These are phyloP conservation scores for Cladobotryum protrusum DNA, from an alignment of 2,329 filamentous ascomycete species.

Conservation along the genomic window DNA sequence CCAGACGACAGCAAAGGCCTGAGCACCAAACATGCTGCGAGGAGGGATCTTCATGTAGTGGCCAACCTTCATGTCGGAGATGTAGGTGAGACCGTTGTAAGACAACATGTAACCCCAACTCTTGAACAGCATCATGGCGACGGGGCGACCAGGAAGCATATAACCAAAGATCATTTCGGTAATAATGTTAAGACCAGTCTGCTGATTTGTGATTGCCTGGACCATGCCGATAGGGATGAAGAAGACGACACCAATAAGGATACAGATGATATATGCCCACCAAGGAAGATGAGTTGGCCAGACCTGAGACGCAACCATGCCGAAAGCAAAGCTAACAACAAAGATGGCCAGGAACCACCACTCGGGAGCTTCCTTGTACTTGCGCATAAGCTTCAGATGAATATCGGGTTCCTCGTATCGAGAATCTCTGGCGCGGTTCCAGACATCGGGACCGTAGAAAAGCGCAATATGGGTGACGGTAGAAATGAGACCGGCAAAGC, in stretches of 20 bases:
- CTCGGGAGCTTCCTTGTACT: constrained; percentile 48
- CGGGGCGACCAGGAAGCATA: constrained; percentile 40
- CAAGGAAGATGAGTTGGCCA: constrained; percentile 37
- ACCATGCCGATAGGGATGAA: constrained; percentile 40
- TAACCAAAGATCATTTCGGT: constrained; percentile 45
- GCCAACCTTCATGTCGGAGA: constrained; percentile 45
- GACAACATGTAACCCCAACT: constrained; percentile 41
- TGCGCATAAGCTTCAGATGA: constrained; percentile 49
- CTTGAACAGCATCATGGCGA: constrained; percentile 48
- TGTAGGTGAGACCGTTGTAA: constrained; percentile 41
- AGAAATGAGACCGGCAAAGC: constrained; percentile 49
- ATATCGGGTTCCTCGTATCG: constrained; percentile 41
- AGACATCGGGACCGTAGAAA: constrained; percentile 47
- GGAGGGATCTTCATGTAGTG: constrained; percentile 50
- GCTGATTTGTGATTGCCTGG: constrained; percentile 43
- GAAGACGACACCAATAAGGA: constrained; percentile 34
- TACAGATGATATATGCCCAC: constrained; percentile 37
- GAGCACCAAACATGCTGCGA: constrained; percentile 42
- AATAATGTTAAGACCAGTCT: constrained; percentile 42
- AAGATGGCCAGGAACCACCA: constrained; percentile 52
- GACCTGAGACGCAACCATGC: constrained; percentile 30
- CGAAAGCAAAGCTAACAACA: constrained; percentile 42
- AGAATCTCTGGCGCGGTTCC: constrained; percentile 24
- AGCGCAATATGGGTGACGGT: constrained; percentile 46
- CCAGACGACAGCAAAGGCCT: constrained; percentile 36